Percentiles rank a stretch among this genome's conserved stretches.
These are phyloP conservation scores for Marchantia paleacea DNA, from an alignment of 225 moss, liverwort and hornwort species.

Conservation along the genomic window DNA sequence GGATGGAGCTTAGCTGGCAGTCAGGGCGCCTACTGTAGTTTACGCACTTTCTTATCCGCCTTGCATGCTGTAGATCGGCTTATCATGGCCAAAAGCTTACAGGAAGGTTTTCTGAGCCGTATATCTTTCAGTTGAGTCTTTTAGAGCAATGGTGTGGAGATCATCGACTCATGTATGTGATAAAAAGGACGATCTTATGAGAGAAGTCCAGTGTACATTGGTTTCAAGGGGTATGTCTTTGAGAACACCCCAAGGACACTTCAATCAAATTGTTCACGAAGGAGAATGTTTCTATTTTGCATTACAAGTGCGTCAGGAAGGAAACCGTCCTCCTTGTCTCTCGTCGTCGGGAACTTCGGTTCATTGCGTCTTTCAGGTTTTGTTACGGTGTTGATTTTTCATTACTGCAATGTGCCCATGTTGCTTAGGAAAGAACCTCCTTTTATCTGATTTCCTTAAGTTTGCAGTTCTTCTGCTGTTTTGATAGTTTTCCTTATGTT, in stretches of 20 bases:
- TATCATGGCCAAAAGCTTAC: neutral
- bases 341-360: no score
- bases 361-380: no score
- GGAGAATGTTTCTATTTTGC: neutral
- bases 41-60: neutral
- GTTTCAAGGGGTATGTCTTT: neutral
- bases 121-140: neutral
- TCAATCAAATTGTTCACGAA: neutral
- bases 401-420: no score
- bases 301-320: neutral
- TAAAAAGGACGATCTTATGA: neutral
- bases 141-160: neutral
- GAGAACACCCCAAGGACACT: neutral
- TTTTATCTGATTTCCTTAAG: no score
- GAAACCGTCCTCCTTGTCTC: no score
- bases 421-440: no score
- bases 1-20: neutral
- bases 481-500: no score
- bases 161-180: constrained; percentile 1
- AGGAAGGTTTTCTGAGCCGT: neutral
- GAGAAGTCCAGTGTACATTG: neutral
- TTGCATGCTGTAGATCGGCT: neutral
- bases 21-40: neutral
- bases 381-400: no score
- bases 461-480: no score